Percentiles rank a stretch among this genome's conserved stretches.
Evolutionary conservation across 129 eudicot genomes (phyloP).

Genomic region (Solidago caesia): DNA sequence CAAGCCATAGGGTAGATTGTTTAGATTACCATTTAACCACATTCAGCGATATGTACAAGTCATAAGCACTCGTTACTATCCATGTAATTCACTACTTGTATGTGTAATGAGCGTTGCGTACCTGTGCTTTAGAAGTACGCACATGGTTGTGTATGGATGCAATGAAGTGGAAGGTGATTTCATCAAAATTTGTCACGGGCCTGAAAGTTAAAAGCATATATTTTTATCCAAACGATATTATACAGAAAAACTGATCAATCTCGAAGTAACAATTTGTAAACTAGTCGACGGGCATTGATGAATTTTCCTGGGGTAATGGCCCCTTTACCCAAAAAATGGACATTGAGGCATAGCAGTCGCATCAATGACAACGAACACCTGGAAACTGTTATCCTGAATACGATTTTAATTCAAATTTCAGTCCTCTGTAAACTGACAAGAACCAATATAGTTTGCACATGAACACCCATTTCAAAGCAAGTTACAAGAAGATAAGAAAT

Average conservation of each 20-base stretch:
- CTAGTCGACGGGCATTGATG: background rate
- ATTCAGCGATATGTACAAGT: background rate
- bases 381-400: background rate
- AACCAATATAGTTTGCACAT: background rate
- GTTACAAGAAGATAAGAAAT: background rate
- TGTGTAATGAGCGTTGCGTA: conserved; percentile 21
- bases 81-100: background rate
- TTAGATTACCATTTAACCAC: background rate
- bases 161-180: conserved; percentile 73
- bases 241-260: background rate
- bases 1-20: conserved; percentile 3
- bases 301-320: no score
- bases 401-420: background rate
- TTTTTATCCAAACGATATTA: background rate
- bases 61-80: background rate
- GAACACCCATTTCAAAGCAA: background rate
- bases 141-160: conserved; percentile 74
- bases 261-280: conserved; percentile 2
- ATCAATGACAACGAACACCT: background rate
- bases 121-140: conserved; percentile 55
- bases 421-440: background rate
- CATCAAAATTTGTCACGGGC: conserved; percentile 83
- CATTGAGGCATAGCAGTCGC: background rate
- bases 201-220: conserved; percentile 35
- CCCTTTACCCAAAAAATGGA: no score